These are phyloP conservation scores for Ophiostoma novo-ulmi DNA, from an alignment of 2,329 filamentous ascomycete genomes.

Conservation along the genomic window DNA sequence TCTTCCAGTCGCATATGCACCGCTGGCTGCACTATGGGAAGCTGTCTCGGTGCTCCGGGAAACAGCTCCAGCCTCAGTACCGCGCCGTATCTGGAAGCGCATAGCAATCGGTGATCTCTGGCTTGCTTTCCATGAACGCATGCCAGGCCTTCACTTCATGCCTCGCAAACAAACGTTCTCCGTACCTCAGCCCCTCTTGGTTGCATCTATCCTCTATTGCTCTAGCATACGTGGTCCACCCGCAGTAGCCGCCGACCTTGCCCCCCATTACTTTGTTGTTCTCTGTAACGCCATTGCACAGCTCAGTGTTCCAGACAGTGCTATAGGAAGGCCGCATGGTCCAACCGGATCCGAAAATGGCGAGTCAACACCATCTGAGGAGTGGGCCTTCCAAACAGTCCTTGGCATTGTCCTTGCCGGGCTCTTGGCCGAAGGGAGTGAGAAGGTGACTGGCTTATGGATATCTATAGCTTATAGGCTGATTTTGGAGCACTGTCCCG, in stretches of 20 bases:
- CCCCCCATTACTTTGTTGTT: slow-evolving; percentile 26
- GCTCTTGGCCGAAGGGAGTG: slow-evolving; percentile 25
- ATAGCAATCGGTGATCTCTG: slow-evolving; percentile 22
- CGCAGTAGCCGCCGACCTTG: slow-evolving; percentile 20
- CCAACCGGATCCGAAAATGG: neutral
- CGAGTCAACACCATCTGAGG: slow-evolving; percentile 18
- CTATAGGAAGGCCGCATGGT: slow-evolving; percentile 19
- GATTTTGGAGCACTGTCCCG: slow-evolving; percentile 26
- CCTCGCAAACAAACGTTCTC: slow-evolving; percentile 42
- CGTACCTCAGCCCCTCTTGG: slow-evolving; percentile 39
- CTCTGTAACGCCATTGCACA: slow-evolving; percentile 26
- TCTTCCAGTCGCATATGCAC: slow-evolving; percentile 13
- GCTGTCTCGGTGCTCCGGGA: slow-evolving; percentile 17
- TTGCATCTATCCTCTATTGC: slow-evolving; percentile 43
- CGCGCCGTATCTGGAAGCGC: slow-evolving; percentile 20
- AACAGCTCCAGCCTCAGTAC: neutral
- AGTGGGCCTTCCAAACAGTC: slow-evolving; percentile 28
- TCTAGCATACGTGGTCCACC: slow-evolving; percentile 28
- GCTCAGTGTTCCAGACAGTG: slow-evolving; percentile 25
- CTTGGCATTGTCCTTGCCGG: slow-evolving; percentile 26
- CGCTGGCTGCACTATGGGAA: slow-evolving; percentile 23
- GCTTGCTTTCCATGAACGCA: slow-evolving; percentile 39
- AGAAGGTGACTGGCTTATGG: slow-evolving; percentile 24
- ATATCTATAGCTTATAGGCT: slow-evolving; percentile 27
- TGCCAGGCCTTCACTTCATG: slow-evolving; percentile 43